Percentiles rank a stretch among this genome's conserved stretches.
Conservation (phyloP, 306 rosid species). For the Parietaria judaica region DNA sequence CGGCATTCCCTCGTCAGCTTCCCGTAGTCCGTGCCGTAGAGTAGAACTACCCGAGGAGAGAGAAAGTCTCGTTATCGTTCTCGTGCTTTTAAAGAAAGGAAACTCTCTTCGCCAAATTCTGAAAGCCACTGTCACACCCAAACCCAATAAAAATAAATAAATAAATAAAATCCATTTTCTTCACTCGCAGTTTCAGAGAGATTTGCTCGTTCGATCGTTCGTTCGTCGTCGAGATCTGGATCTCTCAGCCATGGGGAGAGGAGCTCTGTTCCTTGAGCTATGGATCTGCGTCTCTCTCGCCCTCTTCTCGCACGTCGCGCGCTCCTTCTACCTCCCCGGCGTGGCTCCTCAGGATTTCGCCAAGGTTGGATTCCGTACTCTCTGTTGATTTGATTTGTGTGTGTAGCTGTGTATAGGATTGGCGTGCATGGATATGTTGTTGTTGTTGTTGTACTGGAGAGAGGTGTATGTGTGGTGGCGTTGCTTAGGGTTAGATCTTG, state of each 20-base stretch:
- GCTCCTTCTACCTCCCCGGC: slow-evolving; percentile 71
- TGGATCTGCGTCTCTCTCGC: slow-evolving; percentile 45
- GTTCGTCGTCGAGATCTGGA: slow-evolving; percentile 15
- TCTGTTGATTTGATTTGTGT: neutral
- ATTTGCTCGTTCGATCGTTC: slow-evolving; percentile 12
- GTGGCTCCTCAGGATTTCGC: slow-evolving; percentile 73
- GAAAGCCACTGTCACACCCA: neutral
- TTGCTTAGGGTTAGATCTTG: slow-evolving; percentile 19
- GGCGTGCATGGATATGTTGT: neutral
- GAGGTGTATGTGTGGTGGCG: neutral
- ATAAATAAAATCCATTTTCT: slow-evolving; percentile 6
- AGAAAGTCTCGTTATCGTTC: slow-evolving; percentile 10
- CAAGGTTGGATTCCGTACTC: slow-evolving; percentile 29
- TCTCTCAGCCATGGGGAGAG: slow-evolving; percentile 50
- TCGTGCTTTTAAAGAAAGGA: slow-evolving; percentile 16
- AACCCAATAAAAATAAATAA: neutral
- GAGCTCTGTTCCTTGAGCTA: slow-evolving; percentile 44
- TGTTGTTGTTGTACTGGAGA: neutral
- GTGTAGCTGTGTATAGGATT: neutral
- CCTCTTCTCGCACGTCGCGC: slow-evolving; percentile 29
- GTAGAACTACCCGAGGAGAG: slow-evolving; percentile 15
- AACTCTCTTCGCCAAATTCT: slow-evolving; percentile 2
- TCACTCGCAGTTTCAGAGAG: slow-evolving; percentile 3
- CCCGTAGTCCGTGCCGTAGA: neutral
- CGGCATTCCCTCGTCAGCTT: slow-evolving; percentile 6